These are phyloP conservation scores for Wakefieldia striispora DNA, from an alignment of 768 basidiomycete species.

Conservation along the genomic window DNA sequence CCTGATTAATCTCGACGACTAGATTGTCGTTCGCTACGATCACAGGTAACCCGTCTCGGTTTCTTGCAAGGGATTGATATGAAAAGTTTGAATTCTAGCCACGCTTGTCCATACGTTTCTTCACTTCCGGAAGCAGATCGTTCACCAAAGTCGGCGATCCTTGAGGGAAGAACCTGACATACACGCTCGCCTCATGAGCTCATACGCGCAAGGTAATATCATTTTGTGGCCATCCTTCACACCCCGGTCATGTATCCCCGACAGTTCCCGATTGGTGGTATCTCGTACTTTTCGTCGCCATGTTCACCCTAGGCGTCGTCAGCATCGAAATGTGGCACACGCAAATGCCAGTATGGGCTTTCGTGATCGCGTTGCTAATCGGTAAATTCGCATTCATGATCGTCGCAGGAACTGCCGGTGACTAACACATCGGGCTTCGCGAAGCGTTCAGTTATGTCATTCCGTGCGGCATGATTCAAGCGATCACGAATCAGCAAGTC, in stretches of 20 bases:
- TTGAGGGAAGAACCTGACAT: slow-evolving; percentile 80
- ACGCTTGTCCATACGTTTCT: slow-evolving; percentile 40
- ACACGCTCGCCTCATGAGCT: slow-evolving; percentile 78
- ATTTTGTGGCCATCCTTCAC: not conserved
- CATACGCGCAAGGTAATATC: slow-evolving; percentile 48
- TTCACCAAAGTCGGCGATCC: slow-evolving; percentile 64
- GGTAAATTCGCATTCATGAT: slow-evolving; percentile 32
- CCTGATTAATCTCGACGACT: slow-evolving; percentile 42
- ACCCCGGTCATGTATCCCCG: not conserved
- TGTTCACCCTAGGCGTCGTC: slow-evolving; percentile 68
- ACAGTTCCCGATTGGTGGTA: slow-evolving; percentile 90
- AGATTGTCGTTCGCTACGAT: slow-evolving; percentile 82
- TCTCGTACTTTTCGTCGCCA: slow-evolving; percentile 58
- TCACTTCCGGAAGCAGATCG: slow-evolving; percentile 78
- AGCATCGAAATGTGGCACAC: slow-evolving; percentile 75
- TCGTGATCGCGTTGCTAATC: slow-evolving; percentile 63
- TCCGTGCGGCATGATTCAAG: slow-evolving; percentile 58
- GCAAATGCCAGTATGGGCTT: slow-evolving; percentile 64
- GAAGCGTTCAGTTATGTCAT: slow-evolving; percentile 44
- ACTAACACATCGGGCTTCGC: slow-evolving; percentile 2
- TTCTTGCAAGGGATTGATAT: not conserved
- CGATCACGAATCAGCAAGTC: slow-evolving; percentile 79
- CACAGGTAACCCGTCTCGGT: slow-evolving; percentile 44
- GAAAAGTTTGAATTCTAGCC: slow-evolving; percentile 11
- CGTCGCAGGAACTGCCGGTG: not conserved